Base-by-base conservation (phyloP, 768 basidiomycete genomes). In the Gautieria morchelliformis region DNA sequence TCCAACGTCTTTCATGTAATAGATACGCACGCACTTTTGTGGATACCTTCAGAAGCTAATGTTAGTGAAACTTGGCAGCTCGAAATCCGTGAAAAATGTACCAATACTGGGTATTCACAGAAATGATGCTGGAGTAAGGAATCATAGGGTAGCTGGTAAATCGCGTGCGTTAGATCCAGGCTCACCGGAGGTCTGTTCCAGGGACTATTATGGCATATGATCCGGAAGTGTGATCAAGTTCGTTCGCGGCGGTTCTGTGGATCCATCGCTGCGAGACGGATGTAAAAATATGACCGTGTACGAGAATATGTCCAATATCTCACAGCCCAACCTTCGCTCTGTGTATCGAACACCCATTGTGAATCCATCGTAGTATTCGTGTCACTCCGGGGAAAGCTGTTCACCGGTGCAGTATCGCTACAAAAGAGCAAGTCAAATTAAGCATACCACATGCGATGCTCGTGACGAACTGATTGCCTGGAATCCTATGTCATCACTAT, bases 41-140 rank as follows among this genome's bases (percentile, higher is more conserved):
- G 24, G 24, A 33, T 52, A 52, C 50, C 50, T 52, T 32, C 24
- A 37, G 20, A n/a, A n/a, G 20, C 5, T 15, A 5, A 11, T 37
- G 14, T 52, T 32, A 20, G 19, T 48, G 8, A 52, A 22, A 47
- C 27, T 27, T 27, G 46, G 2, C 12, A 22, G 6, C 11, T 3
- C 12, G 46, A 47, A 47, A 20, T 22, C 27, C 12, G 6, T 12
- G 12, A 30, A 20, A 30, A 19, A 47, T 20, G 63, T 83, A 83
- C 80, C 81, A 82, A 59, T 79, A 84, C 7, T 78, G 74, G 8
- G 79, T 78, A 59, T 83, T 84, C 58, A 84, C 59, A 0, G 82
- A 82, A 37, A 84, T 76, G 40, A 84, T 78, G 19, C 78, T 81
- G 12, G 22, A 32, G 63, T 46, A 42, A 33, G 27, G 27, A 27